phyloP scores from a whole-genome alignment of 129 eudicot species.

The Ambrosia trifida region DNA sequence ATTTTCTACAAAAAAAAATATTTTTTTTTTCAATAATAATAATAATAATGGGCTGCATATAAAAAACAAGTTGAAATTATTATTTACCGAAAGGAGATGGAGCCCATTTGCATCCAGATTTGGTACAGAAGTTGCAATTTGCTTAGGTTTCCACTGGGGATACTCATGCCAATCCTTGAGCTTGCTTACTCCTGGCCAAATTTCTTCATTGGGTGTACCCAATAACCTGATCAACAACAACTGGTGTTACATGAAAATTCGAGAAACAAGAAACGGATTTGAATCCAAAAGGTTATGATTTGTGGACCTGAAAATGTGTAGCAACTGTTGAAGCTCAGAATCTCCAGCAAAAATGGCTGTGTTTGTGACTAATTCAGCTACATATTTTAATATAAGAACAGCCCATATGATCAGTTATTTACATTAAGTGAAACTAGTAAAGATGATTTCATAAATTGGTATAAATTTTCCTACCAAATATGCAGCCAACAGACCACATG shows the following conservation, averaged over 20 bases:
- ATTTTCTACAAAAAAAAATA: slow-evolving; percentile 58
- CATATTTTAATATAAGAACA: background rate
- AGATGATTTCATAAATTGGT: background rate
- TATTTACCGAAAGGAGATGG: slow-evolving; percentile 61
- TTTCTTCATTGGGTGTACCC: slow-evolving; percentile 88
- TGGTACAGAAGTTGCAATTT: slow-evolving; percentile 57
- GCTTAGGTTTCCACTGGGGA: slow-evolving; percentile 85
- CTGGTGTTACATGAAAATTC: background rate
- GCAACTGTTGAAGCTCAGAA: slow-evolving; percentile 91
- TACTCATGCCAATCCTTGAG: slow-evolving; percentile 87
- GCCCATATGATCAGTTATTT: background rate
- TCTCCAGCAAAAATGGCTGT: slow-evolving; percentile 84
- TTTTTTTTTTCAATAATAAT: background rate
- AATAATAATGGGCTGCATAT: too few species aligned
- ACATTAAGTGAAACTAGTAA: background rate
- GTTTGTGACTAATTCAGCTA: slow-evolving; percentile 80
- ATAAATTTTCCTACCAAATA: slow-evolving; percentile 58
- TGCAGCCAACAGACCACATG: slow-evolving; percentile 99
- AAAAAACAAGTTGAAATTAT: background rate
- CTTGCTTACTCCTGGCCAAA: slow-evolving; percentile 91
- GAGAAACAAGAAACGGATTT: background rate
- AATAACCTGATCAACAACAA: slow-evolving; percentile 47
- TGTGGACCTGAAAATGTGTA: slow-evolving; percentile 85
- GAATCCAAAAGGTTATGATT: background rate
- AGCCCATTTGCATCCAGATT: slow-evolving; percentile 61